Evolutionary conservation across 805 yeast genomes (phyloP), one percentile per base, ranked within the genome.

Genomic region (Yamadazyma kitorensis): DNA sequence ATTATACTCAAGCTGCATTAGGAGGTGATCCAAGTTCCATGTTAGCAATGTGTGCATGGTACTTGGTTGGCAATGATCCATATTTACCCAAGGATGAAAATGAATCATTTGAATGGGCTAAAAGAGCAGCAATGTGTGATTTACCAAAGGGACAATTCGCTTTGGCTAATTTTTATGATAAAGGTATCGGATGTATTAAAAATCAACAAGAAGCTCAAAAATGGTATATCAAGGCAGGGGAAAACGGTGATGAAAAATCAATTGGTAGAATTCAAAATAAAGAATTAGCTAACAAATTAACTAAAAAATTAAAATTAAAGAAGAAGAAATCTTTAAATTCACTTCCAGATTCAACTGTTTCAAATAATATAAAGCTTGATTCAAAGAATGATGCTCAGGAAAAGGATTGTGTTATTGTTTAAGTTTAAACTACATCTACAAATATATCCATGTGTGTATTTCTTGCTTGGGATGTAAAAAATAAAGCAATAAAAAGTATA

Each of bases 41-140:
- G 95, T 68, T 91, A 51, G 89, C 95, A 2, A 69, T 91, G 65
- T 89, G 97, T 57, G 96, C 97, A 1, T 93, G 98, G 97, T 93
- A 91, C 55, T 68, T 91, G 58, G 82, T 87, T 17, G 98, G 98
- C 0, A 80, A 86, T 21, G 89, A 84, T 21, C 89, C 93, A n/a
- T 76, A 75, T 29, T 70, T 93, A 48, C 81, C 80, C 6, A 75
- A 76, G 43, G 91, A 89, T 56, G 84, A 82, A 35, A 74, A 64
- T 34, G 96, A 89, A 59, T 94, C 97, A 1, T 91, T 82, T 56
- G 93, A 86, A 49, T 93, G 98, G 98, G 97, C 97, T 1, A 64
- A 76, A 34, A 70, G 86, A 43, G 91, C 98, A 0, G 97, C 98
- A 0, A 68, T 73, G 26, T 63, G 77, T 24, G 86, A 86, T 11